Conservation (phyloP, 179 eudicot genomes). For the Gypsophila paniculata region DNA sequence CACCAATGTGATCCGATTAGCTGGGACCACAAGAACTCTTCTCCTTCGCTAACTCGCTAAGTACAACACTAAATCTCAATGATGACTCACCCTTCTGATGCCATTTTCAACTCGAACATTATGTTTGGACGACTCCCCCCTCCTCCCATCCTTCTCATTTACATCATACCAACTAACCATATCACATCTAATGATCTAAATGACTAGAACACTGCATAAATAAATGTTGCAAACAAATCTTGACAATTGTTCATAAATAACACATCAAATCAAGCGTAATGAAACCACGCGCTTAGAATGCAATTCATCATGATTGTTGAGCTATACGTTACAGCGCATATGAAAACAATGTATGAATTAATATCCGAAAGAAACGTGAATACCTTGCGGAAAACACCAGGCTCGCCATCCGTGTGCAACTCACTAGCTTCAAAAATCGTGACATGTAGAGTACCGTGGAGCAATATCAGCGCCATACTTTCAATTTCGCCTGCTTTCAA, state of each 20-base stretch:
- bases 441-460: conserved; percentile 58
- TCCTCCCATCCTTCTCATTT: neutral
- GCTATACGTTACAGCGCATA: neutral
- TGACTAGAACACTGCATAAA: neutral
- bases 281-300: neutral
- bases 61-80: neutral
- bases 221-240: neutral
- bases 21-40: neutral
- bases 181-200: conserved; percentile 5
- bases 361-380: neutral
- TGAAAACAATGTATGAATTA: neutral
- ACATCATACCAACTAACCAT: neutral
- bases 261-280: neutral
- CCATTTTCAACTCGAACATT: too few species aligned
- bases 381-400: conserved; percentile 44
- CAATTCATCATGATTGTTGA: conserved; percentile 6
- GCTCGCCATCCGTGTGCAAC: conserved; percentile 29
- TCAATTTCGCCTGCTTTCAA: conserved; percentile 18
- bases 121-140: neutral
- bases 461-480: conserved; percentile 43
- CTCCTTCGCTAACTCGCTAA: neutral
- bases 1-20: too few species aligned
- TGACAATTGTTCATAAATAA: neutral
- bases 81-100: neutral
- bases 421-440: conserved; percentile 44